phyloP scores from a whole-genome alignment of 1,139 yeast species.

The Saccharomyces hybrid region DNA sequence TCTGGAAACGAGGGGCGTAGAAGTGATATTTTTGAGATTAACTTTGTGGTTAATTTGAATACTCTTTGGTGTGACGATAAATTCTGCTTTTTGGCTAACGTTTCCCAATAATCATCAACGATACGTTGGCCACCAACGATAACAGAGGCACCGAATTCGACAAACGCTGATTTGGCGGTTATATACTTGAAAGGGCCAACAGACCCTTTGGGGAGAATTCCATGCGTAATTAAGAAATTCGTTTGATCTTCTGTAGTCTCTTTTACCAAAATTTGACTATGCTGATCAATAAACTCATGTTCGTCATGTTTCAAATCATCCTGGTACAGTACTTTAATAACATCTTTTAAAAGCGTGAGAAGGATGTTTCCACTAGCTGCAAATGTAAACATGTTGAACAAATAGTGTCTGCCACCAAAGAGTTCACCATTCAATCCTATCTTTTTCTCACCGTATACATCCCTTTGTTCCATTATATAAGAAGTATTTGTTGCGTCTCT shows the following conservation, averaged over 20 bases:
- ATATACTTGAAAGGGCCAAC: constrained; percentile 9
- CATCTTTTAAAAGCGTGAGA: constrained; percentile 20
- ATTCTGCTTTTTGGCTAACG: constrained; percentile 52
- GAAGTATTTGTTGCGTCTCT: constrained; percentile 9
- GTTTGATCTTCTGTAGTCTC: constrained; percentile 12
- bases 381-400: constrained; percentile 59
- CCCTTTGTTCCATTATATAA: constrained; percentile 37
- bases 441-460: constrained; percentile 70
- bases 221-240: constrained; percentile 9
- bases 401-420: constrained; percentile 60
- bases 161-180: constrained; percentile 43
- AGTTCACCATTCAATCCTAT: constrained; percentile 60
- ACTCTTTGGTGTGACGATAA: constrained; percentile 42
- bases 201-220: constrained; percentile 5
- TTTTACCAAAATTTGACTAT: constrained; percentile 18
- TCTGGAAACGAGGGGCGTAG: constrained; percentile 18
- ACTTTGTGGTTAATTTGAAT: constrained; percentile 21
- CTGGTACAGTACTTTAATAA: constrained; percentile 15
- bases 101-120: constrained; percentile 76
- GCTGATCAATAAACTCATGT: constrained; percentile 13
- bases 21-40: constrained; percentile 11
- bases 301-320: constrained; percentile 5
- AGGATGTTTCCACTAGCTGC: constrained; percentile 9
- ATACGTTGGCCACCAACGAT: constrained; percentile 58
- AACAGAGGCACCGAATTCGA: constrained; percentile 66